Evolutionary conservation across 768 basidiomycete species (phyloP).

Genomic region (Kwoniella sp.): DNA sequence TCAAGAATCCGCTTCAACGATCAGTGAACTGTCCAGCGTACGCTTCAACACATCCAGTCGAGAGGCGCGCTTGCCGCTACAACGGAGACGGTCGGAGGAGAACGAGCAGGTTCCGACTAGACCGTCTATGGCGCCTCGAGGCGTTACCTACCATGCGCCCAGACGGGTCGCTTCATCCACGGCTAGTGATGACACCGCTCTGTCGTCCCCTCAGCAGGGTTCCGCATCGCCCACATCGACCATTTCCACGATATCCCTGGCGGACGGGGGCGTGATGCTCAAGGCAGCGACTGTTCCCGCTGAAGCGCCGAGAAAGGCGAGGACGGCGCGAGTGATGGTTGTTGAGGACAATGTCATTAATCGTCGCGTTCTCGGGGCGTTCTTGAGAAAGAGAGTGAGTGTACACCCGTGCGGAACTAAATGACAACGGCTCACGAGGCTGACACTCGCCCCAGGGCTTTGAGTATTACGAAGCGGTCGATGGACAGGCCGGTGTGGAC

Average conservation of each 20-base stretch:
- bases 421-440: neutral
- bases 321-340: conserved; percentile 64
- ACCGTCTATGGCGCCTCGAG: conserved; percentile 56
- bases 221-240: conserved; percentile 42
- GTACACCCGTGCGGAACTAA: neutral
- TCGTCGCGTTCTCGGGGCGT: conserved; percentile 69
- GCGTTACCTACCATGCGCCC: conserved; percentile 53
- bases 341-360: conserved; percentile 89
- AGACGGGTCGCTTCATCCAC: conserved; percentile 8
- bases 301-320: conserved; percentile 55
- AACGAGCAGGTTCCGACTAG: conserved; percentile 45
- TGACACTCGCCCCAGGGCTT: conserved; percentile 56
- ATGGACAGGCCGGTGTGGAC: conserved; percentile 79
- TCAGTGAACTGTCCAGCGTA: conserved; percentile 31
- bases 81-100: conserved; percentile 47
- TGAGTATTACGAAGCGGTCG: conserved; percentile 70
- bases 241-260: conserved; percentile 48
- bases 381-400: conserved; percentile 49
- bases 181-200: conserved; percentile 16
- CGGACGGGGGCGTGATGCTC: conserved; percentile 61
- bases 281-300: conserved; percentile 62
- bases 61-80: conserved; percentile 23
- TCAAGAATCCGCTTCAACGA: conserved; percentile 36
- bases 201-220: conserved; percentile 32
- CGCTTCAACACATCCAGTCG: conserved; percentile 11